Evolutionary conservation across 805 yeast species (phyloP), one percentile per base, ranked within the genome.

Genomic region (Pichia manshurica): DNA sequence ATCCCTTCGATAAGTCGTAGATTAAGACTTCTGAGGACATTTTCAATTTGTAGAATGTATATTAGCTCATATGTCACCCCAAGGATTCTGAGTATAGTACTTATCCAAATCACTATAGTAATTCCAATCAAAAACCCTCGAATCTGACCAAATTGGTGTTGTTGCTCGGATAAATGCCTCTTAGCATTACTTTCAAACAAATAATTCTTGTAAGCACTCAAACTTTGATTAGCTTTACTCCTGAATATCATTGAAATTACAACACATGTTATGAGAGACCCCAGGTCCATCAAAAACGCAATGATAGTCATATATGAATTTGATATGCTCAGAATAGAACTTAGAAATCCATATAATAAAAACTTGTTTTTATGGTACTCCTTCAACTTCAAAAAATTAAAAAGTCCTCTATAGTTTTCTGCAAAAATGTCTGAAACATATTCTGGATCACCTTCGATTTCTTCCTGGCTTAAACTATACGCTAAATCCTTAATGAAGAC

Each of bases 401-500:
- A 54, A 1, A 65, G 57, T 20, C 65, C 62, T 19, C 67, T 66
- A 56, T 71, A 74, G 1, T 72, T 69, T 10, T 61, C 53, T 13
- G 68, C 71, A 49, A 75, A 64, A 21, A 74, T 65, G 19, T 69
- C 63, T 2, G 77, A 74, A 52, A 72, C 60, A 10, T 56, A 58
- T 3, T 59, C 60, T 4, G 73, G 62, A 52, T 73, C 67, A 5
- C 72, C 67, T 5, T 47, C 67, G 57, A 42, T 65, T 64, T 4
- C 45, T 13, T 36, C 29, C 5, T 8, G 4, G 17, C 42, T 46
- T 75, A 60, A 52, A 73, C 78, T 2, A 62, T 63, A 4, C 78
- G 43, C 80, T 12, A 79, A 67, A 59, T 79, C 84, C 47, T 72
- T 66, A 10, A 77, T 65, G 15, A 77, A 60, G 13, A 73, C 72